Conservation (phyloP, 208 protist species). For the Strigomonas oncopelti region DNA sequence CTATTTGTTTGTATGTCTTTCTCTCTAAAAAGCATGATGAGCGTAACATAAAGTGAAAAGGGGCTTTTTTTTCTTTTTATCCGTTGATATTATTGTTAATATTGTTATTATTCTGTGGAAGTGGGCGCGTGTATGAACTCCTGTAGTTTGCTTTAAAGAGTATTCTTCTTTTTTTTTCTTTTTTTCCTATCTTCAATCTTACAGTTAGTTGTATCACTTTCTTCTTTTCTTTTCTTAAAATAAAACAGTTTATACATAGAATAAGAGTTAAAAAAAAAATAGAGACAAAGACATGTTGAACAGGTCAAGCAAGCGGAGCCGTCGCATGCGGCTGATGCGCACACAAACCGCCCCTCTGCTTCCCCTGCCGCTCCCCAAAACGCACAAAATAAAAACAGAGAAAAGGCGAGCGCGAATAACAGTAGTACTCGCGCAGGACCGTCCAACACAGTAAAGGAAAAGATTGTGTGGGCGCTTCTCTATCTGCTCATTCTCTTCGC, state of each 20-base stretch:
- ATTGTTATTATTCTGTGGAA: no score
- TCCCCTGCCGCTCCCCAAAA: no score
- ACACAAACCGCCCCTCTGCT: background rate
- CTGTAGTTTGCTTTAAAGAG: background rate
- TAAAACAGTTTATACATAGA: background rate
- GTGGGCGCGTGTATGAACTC: no score
- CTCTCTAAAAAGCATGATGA: no score
- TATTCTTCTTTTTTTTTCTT: background rate
- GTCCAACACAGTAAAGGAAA: background rate
- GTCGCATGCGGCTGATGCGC: background rate
- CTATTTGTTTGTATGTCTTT: no score
- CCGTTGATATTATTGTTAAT: no score
- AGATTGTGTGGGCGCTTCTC: background rate
- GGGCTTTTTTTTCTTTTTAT: no score
- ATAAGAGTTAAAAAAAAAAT: background rate
- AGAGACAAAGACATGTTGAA: background rate
- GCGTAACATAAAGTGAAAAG: no score
- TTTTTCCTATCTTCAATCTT: background rate
- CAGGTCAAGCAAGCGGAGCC: background rate
- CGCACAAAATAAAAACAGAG: background rate
- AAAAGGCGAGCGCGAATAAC: background rate
- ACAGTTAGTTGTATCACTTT: background rate
- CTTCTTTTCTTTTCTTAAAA: background rate
- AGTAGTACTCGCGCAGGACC: background rate
- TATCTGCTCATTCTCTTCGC: background rate